These are phyloP conservation scores for Sinapis alba DNA, from an alignment of 441 rosid species.

Conservation along the genomic window DNA sequence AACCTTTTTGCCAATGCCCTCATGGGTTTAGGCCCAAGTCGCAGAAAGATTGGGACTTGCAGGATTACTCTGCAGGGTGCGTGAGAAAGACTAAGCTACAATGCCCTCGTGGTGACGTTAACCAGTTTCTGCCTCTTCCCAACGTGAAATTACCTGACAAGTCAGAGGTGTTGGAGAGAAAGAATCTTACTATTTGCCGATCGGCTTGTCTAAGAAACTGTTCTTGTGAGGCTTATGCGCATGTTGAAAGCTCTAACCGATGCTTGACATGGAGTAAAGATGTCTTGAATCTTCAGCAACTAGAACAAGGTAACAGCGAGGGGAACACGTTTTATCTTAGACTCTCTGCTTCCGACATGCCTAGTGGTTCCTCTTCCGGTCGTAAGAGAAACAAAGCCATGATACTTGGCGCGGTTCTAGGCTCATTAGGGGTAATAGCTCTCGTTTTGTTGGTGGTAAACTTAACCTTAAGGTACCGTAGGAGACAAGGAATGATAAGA, in stretches of 20 bases:
- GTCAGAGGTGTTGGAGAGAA: not conserved
- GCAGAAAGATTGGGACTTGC: constrained; percentile 46
- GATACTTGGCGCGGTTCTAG: constrained; percentile 46
- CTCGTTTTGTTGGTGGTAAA: constrained; percentile 40
- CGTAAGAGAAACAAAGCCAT: constrained; percentile 37
- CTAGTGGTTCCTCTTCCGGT: constrained; percentile 40
- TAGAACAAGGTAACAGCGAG: constrained; percentile 27
- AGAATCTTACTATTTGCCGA: constrained; percentile 43
- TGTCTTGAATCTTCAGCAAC: constrained; percentile 51
- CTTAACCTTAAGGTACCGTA: constrained; percentile 43
- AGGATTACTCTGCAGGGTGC: constrained; percentile 61
- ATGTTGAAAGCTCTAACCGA: constrained; percentile 17
- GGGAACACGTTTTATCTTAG: constrained; percentile 49
- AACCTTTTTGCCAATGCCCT: constrained; percentile 58
- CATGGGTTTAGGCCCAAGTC: constrained; percentile 50
- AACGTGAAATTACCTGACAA: constrained; percentile 36
- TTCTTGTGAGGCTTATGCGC: constrained; percentile 68
- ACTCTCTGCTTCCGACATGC: constrained; percentile 54
- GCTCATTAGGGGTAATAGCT: constrained; percentile 38
- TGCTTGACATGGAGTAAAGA: constrained; percentile 59
- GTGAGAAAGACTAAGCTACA: constrained; percentile 45
- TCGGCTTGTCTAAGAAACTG: constrained; percentile 56
- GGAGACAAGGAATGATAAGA: constrained; percentile 23
- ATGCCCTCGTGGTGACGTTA: constrained; percentile 45
- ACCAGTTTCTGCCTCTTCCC: constrained; percentile 32